A percentile compares a stretch with the other conserved stretches of the same genome.
Evolutionary conservation across 495 filamentous ascomycete species (phyloP).

Genomic region (Pseudomonodictys pantanalensis): DNA sequence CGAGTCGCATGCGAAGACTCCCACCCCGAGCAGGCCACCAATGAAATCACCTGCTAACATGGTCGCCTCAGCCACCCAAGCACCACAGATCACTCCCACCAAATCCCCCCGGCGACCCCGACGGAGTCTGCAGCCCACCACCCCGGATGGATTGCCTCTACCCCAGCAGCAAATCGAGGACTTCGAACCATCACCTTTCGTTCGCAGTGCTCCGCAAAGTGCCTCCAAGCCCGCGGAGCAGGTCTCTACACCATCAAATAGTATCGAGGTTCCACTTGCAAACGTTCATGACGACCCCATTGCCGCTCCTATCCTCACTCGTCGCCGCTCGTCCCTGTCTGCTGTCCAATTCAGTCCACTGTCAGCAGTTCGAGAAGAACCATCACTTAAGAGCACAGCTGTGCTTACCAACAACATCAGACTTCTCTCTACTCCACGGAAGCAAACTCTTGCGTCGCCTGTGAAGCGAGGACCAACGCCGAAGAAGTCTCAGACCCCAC

Average conservation of each 20-base stretch:
- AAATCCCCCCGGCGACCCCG: constrained; percentile 25
- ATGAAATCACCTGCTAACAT: constrained; percentile 18
- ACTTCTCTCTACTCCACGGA: constrained; percentile 40
- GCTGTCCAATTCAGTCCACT: constrained; percentile 30
- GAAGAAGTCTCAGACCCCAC: constrained; percentile 39
- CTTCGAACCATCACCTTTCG: constrained; percentile 23
- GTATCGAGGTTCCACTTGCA: not conserved
- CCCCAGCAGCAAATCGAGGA: constrained; percentile 14
- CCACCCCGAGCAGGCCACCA: no score
- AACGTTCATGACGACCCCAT: constrained; percentile 27
- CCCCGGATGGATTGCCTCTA: constrained; percentile 7
- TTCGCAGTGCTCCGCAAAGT: constrained; percentile 4
- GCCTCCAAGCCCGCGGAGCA: not conserved
- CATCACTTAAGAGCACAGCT: constrained; percentile 28
- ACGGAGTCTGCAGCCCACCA: constrained; percentile 9
- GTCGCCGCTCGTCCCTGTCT: constrained; percentile 28
- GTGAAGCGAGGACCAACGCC: constrained; percentile 31
- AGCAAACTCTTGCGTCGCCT: constrained; percentile 30
- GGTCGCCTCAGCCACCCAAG: constrained; percentile 5
- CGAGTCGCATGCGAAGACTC: not conserved
- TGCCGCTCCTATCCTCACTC: constrained; percentile 26
- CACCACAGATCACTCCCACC: constrained; percentile 4
- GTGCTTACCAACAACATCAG: constrained; percentile 39
- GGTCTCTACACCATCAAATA: constrained; percentile 10
- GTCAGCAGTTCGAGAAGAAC: constrained; percentile 6